Evolutionary conservation across 495 filamentous ascomycete genomes (phyloP).

Genomic region (Penicillium silybi): DNA sequence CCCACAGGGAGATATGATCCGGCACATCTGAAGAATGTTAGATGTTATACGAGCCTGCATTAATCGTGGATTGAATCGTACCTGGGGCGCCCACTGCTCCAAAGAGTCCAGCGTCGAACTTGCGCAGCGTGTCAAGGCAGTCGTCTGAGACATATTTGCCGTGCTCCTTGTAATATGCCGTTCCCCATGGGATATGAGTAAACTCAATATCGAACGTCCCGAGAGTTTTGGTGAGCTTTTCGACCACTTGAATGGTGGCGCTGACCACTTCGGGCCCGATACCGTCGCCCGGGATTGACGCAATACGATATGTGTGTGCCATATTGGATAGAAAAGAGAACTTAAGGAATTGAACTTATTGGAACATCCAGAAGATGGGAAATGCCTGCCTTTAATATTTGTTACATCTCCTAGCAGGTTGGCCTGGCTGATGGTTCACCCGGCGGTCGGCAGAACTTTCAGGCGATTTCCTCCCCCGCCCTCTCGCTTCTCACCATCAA

Average conservation of each 20-base stretch:
- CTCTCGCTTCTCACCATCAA: background rate
- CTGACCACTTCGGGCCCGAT: constrained; percentile 41
- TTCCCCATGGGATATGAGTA: constrained; percentile 39
- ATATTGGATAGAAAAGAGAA: background rate
- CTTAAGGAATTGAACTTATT: background rate
- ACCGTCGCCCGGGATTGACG: constrained; percentile 41
- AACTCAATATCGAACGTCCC: constrained; percentile 36
- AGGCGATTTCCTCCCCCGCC: constrained; percentile 16
- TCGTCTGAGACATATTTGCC: constrained; percentile 41
- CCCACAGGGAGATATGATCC: constrained; percentile 50
- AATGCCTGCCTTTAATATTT: background rate
- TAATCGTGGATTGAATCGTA: constrained; percentile 4
- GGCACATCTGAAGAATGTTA: constrained; percentile 36
- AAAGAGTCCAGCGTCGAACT: constrained; percentile 43
- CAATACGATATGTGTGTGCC: constrained; percentile 28
- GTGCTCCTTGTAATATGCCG: constrained; percentile 35
- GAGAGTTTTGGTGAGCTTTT: constrained; percentile 27
- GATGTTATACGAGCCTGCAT: background rate
- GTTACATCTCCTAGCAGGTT: background rate
- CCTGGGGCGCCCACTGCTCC: constrained; percentile 43
- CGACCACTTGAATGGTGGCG: constrained; percentile 33
- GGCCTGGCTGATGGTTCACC: constrained; percentile 5
- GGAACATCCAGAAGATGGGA: background rate
- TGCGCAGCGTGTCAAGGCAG: constrained; percentile 32
- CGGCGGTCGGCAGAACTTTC: constrained; percentile 25